Base-by-base conservation (phyloP, 768 basidiomycete genomes). In the Suillus subalutaceus region DNA sequence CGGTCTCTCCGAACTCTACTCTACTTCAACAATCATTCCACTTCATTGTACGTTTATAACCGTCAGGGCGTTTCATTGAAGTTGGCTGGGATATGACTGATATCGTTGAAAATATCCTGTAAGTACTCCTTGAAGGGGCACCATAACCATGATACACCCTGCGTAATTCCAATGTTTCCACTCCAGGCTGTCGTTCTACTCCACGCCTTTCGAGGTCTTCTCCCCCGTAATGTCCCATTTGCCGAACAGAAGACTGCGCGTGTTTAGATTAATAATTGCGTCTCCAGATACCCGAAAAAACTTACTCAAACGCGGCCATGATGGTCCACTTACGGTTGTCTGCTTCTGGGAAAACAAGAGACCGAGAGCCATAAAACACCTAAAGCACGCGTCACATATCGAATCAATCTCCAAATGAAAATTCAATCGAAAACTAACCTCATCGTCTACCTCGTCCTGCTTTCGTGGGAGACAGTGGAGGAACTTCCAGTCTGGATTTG, bases 291-390 rank as follows among this genome's bases (percentile, higher is more conserved):
- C 15, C 50, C 55, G 63, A 65, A 53, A n/a, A 69, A 44, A 87
- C 91, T 64, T 72, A 94, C 93, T 95, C 93, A 71, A 97, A 97
- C 13, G 87, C 77, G 16, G 95, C 93, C 89, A 96, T 94, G 71
- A 90, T 97, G 0, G 96, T 96, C 96, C 95, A 97, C 76, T 96
- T 96, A 66, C 97, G 87, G 81, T 99, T 99, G 80, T 98, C 96
- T 0, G 95, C 90, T 78, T 96, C 96, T 18, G 88, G 90, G 85
- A 96, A 99, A 15, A 92, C 97, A 55, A 97, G 86, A 18, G 93
- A 95, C 56, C 96, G 89, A 44, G 90, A 87, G 9, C 96, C 94
- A 74, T 98, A 97, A 76, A 98, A 98, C 20, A 99, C 91, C 91
- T 92, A 13, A 43, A 43, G 30, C 18, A 41, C 23, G 67, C 43